These are phyloP conservation scores for Spencermartinsiella ligniputridi DNA, from an alignment of 1,139 yeast genomes.

Conservation along the genomic window DNA sequence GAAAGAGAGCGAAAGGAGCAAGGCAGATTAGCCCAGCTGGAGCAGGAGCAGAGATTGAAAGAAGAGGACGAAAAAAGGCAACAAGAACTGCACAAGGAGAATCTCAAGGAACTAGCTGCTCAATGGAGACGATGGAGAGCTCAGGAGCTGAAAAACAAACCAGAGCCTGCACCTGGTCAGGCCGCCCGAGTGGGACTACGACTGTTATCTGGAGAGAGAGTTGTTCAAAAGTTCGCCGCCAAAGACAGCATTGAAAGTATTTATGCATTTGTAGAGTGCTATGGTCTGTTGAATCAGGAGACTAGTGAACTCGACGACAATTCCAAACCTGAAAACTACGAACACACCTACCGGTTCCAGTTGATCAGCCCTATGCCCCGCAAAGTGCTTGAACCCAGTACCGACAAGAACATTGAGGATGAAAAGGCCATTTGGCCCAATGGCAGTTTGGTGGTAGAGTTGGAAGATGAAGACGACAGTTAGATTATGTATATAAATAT, in stretches of 20 bases:
- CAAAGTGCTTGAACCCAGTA: conserved; percentile 32
- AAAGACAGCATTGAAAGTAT: conserved; percentile 52
- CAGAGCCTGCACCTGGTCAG: conserved; percentile 9
- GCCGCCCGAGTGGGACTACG: conserved; percentile 45
- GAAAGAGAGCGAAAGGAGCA: conserved; percentile 36
- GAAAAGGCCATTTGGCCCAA: conserved; percentile 51
- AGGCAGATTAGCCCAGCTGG: conserved; percentile 25
- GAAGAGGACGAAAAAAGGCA: conserved; percentile 12
- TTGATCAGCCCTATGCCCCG: conserved; percentile 58
- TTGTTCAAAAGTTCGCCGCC: conserved; percentile 51
- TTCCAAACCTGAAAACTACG: conserved; percentile 38
- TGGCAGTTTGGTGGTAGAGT: conserved; percentile 56
- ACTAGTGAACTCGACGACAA: conserved; percentile 11
- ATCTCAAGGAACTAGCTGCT: conserved; percentile 17
- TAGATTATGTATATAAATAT: too few relatives aligned
- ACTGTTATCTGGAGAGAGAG: conserved; percentile 56
- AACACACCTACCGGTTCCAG: conserved; percentile 43
- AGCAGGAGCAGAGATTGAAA: conserved; percentile 28
- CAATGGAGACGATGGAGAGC: conserved; percentile 29
- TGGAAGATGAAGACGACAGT: conserved; percentile 32
- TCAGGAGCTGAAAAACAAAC: conserved; percentile 10
- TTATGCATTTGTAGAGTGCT: conserved; percentile 58
- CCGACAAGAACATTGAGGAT: conserved; percentile 35
- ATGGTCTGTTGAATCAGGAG: conserved; percentile 19
- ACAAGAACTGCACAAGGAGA: conserved; percentile 14